phyloP scores from a whole-genome alignment of 176 grass and related monocot species.

The Oryza meyeriana region DNA sequence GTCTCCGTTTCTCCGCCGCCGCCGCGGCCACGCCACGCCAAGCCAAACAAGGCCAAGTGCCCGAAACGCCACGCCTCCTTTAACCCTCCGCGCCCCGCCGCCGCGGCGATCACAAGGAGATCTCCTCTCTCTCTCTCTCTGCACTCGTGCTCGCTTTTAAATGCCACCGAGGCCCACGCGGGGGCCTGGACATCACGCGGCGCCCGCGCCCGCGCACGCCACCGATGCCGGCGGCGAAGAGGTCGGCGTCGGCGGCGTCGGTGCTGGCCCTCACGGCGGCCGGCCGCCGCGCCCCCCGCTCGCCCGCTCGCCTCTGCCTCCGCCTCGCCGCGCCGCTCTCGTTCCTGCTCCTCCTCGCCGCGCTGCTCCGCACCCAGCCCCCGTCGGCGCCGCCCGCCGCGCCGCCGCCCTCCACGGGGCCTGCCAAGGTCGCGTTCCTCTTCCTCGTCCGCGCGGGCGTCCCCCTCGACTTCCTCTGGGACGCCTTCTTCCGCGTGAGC shows the following conservation, averaged over 20 bases:
- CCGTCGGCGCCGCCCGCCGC: not conserved
- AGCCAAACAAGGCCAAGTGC: no score
- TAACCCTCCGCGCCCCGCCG: conserved; percentile 10
- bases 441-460: conserved; percentile 76
- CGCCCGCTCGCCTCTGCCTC: conserved; percentile 55
- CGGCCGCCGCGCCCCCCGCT: conserved; percentile 35
- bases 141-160: not conserved
- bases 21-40: conserved; percentile 4
- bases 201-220: not conserved
- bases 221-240: conserved; percentile 58
- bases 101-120: not conserved
- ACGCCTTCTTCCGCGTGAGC: conserved; percentile 84
- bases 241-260: conserved; percentile 23
- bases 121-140: no score
- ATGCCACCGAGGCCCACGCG: conserved; percentile 35
- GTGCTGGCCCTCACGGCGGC: conserved; percentile 20
- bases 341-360: conserved; percentile 51
- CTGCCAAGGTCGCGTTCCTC: conserved; percentile 80
- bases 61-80: not conserved
- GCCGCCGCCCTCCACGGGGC: conserved; percentile 23
- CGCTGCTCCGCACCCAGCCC: conserved; percentile 50
- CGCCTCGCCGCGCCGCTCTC: conserved; percentile 60
- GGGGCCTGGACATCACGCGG: not conserved
- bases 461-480: conserved; percentile 96
- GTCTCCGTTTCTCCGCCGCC: conserved; percentile 5